Evolutionary conservation across 2,329 filamentous ascomycete species (phyloP), one percentile per base, ranked within the genome.

Genomic region (Huntiella omanensis): DNA sequence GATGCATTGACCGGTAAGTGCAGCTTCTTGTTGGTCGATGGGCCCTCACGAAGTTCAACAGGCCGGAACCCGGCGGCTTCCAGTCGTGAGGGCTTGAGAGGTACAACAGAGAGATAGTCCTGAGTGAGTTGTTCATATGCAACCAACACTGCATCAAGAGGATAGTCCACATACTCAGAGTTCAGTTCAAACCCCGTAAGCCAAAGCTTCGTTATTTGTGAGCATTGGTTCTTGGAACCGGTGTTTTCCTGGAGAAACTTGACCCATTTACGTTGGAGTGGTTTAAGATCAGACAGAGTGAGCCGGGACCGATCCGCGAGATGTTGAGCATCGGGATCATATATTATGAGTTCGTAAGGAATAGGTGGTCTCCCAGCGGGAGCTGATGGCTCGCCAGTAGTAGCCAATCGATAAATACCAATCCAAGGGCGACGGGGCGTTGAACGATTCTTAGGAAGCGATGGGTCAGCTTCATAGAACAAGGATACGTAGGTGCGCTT

Each of bases 281-380:
- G 55, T 2, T 62, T 58, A 3, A 76, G 59, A 11, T 65, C 60
- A 1, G 52, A 52, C 44, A 62, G 56, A 1, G 53, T 54, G 1
- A 59, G 37, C 2, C 44, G 4, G 4, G 22, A 28, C 22, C 51
- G 38, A 11, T 51, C 48, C 0, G 48, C 43, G 0, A 52, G 49
- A 5, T 58, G 55, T 19, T 54, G 58, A 1, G 55, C 51, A 1
- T 49, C 52, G 5, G 60, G 48, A 50, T 76, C 73, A 71, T 71
- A 75, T 35, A 77, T 69, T 4, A 76, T 58, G 10, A 77, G 52
- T 52, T 76, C 71, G 2, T 62, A 60, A 2, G 45, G 43, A 0
- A 54, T 59, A 65, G 1, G 55, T 52, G 16, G 46, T 55, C 1
- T 6, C 11, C 15, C 13, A 3, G 33, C 13, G 5, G 38, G 16